Evolutionary conservation across 2,329 filamentous ascomycete species (phyloP), one percentile per base, ranked within the genome.

Genomic region (Fusarium lateritium): DNA sequence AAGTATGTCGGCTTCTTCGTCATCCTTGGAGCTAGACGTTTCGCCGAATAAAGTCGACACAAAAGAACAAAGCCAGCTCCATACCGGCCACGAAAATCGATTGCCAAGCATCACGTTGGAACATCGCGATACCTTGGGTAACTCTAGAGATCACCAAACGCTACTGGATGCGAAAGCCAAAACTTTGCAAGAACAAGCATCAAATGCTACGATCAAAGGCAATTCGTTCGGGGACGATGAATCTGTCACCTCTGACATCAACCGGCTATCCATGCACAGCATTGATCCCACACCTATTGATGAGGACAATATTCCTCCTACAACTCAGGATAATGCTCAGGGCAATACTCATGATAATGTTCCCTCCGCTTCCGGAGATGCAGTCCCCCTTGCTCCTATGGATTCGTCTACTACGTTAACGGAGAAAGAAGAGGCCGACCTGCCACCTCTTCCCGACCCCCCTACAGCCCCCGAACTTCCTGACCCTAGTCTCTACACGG

Each of bases 401-500:
- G 56, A 56, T 8, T 33, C 57, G 21, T 40, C 38, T 4, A 34
- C 31, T 13, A 47, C 26, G 38, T 53, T 49, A 44, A 36, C 31
- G 15, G 36, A 28, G 26, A 65, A 44, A 21, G 54, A 61, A 26
- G 70, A 73, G 13, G 55, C 57, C 22, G 61, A 71, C 31, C 50
- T 72, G 10, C 56, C 69, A 17, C 73, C 80, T 0, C 80, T 87
- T 34, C 83, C 84, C 4, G 78, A 83, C 10, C 72, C 85, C 5
- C 91, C 91, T 2, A 67, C 80, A 7, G 79, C 83, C 4, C 79
- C 77, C 5, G 62, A 67, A 2, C 61, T 75, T 9, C 85, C 91
- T 3, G 85, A 94, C 69, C 76, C 90, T 2, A 81, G 83, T 44
- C 79, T 83, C 46, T 90, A 88, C 75, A 80, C 84, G 3, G 89